Conservation (phyloP, 129 eudicot species). For the Flaveria trinervia region DNA sequence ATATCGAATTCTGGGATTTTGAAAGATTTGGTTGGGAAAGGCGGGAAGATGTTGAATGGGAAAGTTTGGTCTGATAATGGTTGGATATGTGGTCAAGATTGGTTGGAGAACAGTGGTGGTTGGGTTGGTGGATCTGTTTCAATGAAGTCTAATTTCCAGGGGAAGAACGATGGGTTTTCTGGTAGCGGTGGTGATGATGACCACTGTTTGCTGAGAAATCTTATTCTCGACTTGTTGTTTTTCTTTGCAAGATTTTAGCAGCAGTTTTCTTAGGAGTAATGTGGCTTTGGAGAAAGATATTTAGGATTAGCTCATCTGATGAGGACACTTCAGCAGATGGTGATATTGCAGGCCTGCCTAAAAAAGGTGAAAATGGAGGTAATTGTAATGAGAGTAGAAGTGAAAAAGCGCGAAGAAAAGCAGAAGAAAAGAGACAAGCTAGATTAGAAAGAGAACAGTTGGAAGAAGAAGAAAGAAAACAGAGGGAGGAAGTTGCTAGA, state of each 20-base stretch:
- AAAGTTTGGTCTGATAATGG: slow-evolving; percentile 73
- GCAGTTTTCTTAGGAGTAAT: slow-evolving; percentile 51
- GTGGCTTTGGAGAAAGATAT: slow-evolving; percentile 72
- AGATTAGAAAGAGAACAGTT: slow-evolving; percentile 75
- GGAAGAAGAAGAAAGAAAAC: slow-evolving; percentile 96
- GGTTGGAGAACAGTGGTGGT: slow-evolving; percentile 72
- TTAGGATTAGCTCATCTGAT: slow-evolving; percentile 61
- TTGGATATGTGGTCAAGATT: slow-evolving; percentile 75
- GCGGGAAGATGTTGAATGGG: slow-evolving; percentile 80
- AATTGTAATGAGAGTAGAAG: slow-evolving; percentile 75
- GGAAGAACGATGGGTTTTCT: slow-evolving; percentile 45
- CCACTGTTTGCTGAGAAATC: slow-evolving; percentile 68
- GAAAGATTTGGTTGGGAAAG: slow-evolving; percentile 77
- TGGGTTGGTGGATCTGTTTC: slow-evolving; percentile 65
- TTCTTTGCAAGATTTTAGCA: slow-evolving; percentile 52
- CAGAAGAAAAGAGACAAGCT: slow-evolving; percentile 95
- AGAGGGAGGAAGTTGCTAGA: slow-evolving; percentile 89
- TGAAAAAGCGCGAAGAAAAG: slow-evolving; percentile 90
- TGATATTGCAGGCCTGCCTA: slow-evolving; percentile 47
- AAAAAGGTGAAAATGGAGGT: slow-evolving; percentile 58
- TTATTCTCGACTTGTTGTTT: slow-evolving; percentile 52
- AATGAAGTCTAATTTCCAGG: slow-evolving; percentile 48
- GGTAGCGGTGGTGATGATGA: slow-evolving; percentile 47
- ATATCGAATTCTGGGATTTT: slow-evolving; percentile 66
- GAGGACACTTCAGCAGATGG: slow-evolving; percentile 61